Conservation (phyloP, 225 moss, liverwort and hornwort genomes). For the Asterella californica region DNA sequence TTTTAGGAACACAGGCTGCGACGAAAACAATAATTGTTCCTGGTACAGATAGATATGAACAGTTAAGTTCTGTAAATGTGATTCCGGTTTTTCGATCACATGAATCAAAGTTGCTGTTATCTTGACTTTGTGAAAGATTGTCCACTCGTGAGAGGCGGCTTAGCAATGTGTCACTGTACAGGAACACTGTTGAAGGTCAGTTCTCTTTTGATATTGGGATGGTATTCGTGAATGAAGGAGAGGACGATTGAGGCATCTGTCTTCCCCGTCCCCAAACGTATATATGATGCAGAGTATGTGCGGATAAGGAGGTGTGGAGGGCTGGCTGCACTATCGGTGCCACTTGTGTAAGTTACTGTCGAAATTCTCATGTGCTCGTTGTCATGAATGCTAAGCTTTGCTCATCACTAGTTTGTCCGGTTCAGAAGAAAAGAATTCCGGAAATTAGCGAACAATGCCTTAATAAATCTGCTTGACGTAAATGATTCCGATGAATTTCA, state of each 20-base stretch:
- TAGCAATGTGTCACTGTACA: background rate
- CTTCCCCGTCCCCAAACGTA: background rate
- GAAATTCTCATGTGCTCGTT: slow-evolving; percentile 9
- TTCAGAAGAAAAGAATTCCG: background rate
- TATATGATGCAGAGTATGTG: background rate
- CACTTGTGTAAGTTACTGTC: slow-evolving; percentile 1
- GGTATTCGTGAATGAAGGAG: background rate
- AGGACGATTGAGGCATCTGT: background rate
- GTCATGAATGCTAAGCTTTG: background rate
- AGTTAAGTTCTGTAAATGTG: background rate
- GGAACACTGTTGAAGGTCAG: background rate
- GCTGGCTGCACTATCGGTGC: background rate
- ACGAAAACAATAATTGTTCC: background rate
- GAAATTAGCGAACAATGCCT: background rate
- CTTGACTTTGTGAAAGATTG: background rate
- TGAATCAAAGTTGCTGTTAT: background rate
- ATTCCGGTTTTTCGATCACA: background rate
- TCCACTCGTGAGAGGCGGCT: background rate
- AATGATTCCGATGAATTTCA: background rate
- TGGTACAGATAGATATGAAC: background rate
- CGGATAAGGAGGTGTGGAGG: background rate
- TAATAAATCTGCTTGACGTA: background rate
- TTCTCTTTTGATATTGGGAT: background rate
- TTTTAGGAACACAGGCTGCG: background rate
- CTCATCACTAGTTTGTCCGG: background rate